These are phyloP conservation scores for Talaromyces sp. DNA, from an alignment of 2,329 filamentous ascomycete genomes.

Conservation along the genomic window DNA sequence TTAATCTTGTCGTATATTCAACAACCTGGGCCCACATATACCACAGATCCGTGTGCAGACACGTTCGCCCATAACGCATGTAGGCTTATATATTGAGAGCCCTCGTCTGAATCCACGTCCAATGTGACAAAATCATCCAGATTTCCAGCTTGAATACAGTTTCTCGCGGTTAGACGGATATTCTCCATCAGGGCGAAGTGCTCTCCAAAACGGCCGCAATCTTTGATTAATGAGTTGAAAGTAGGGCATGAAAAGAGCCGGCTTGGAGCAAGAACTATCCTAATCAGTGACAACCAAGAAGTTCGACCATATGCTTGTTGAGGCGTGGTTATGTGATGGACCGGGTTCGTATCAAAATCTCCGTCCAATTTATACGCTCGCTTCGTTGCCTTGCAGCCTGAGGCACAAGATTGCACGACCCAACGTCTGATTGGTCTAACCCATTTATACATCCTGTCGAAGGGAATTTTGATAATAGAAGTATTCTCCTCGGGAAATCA, in stretches of 20 bases:
- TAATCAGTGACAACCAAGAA: not conserved
- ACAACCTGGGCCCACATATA: not conserved
- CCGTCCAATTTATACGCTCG: not conserved
- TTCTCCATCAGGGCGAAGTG: constrained; percentile 18
- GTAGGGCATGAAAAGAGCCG: not conserved
- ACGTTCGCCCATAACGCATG: constrained; percentile 32
- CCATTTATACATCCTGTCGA: not conserved
- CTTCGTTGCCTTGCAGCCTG: not conserved
- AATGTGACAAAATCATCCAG: not conserved
- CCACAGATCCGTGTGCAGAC: constrained; percentile 18
- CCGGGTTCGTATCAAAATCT: not conserved
- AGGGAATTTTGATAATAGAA: not conserved
- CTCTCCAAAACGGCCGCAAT: not conserved
- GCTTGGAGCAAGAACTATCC: too few relatives aligned
- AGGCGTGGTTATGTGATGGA: not conserved
- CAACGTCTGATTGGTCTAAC: not conserved
- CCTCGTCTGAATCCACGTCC: not conserved
- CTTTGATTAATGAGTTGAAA: not conserved
- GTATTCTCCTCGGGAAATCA: not conserved
- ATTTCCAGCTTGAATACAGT: constrained; percentile 21
- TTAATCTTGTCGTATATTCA: not conserved
- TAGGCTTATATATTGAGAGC: constrained; percentile 21
- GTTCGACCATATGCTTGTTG: not conserved
- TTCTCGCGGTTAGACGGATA: constrained; percentile 28
- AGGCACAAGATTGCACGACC: not conserved